Base-by-base conservation (phyloP, 208 protist genomes). In the Strigomonas oncopelti region DNA sequence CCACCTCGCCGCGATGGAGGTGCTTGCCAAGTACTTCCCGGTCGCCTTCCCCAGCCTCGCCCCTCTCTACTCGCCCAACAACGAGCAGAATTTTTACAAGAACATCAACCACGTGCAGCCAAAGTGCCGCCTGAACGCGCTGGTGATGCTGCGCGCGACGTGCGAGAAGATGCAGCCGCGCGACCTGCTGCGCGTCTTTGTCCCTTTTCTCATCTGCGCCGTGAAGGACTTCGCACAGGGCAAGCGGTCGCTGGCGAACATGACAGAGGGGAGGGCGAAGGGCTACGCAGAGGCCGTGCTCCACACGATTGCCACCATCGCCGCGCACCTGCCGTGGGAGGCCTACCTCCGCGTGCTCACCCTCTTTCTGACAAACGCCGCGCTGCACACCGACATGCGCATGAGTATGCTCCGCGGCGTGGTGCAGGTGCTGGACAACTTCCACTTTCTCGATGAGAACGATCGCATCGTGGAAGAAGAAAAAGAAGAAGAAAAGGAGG, bases 191-290 rank as follows among this genome's bases (percentile, higher is more conserved):
- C 86, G 91, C 29, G 88, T 96, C 9, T 92, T 96, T 71, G 74
- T 96, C 14, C 91, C 91, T 24, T 96, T 93, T 76, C 74, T 92
- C 14, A 69, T 96, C 62, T 81, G 69, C 52, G 84, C 80, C 2
- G 80, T 96, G 28, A 91, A 91, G 66, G 91, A 96, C 80, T 93
- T 91, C 53, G 84, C 88, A 28, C 84, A 94, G 61, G 91, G 91
- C 25, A 94, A 94, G 75, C 75, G 88, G 16, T 78, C 84, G 48
- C 74, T 88, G 63, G 75, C 83, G 27, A 94, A 94, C 72, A 51
- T 92, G 54, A 92, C 86, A 20, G 91, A 96, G 65, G 84, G 85
- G 14, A 74, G 80, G 29, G 85, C 86, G n/a, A 87, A 84, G 55
- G 91, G 91, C 20, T 94, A 96, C 71, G 88, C 78, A 56, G 88